Percentiles rank a stretch among this genome's conserved stretches.
Conservation (phyloP, 2,329 filamentous ascomycete genomes). For the Mariannaea sp. region DNA sequence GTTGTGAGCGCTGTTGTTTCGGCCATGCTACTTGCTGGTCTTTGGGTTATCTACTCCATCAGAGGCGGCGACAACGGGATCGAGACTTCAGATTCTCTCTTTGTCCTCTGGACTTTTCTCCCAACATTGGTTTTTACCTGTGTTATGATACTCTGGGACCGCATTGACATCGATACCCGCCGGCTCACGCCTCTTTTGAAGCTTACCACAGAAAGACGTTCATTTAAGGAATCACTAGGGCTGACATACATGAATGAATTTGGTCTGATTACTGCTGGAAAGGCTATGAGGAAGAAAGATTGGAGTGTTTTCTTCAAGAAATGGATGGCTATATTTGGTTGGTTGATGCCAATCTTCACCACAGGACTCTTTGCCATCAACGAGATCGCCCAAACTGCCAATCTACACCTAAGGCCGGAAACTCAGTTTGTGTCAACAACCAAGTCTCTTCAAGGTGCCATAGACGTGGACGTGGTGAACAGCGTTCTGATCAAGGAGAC, state of each 20-base stretch:
- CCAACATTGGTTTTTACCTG: conserved; percentile 33
- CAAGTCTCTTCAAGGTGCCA: conserved; percentile 20
- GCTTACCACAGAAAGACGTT: conserved; percentile 25
- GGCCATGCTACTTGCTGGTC: conserved; percentile 24
- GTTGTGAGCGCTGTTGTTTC: conserved; percentile 22
- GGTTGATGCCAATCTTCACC: conserved; percentile 38
- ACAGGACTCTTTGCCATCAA: conserved; percentile 36
- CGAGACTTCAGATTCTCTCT: conserved; percentile 25
- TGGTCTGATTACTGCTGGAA: conserved; percentile 30
- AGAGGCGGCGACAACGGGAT: conserved; percentile 28
- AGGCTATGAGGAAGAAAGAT: conserved; percentile 33
- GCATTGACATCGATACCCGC: conserved; percentile 36
- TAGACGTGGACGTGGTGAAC: conserved; percentile 25
- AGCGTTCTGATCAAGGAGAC: conserved; percentile 27
- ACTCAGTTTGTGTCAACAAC: conserved; percentile 32
- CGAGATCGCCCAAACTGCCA: conserved; percentile 24
- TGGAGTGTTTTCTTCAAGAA: conserved; percentile 39
- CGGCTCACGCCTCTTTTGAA: conserved; percentile 36
- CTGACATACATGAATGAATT: conserved; percentile 39
- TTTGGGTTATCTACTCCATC: conserved; percentile 32
- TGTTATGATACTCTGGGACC: conserved; percentile 30
- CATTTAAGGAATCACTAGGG: conserved; percentile 34
- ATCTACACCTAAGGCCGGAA: conserved; percentile 30
- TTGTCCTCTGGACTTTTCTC: conserved; percentile 36
- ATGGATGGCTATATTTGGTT: conserved; percentile 34